A percentile compares a stretch with the other conserved stretches of the same genome.
Evolutionary conservation across 202 grass and related monocot genomes (phyloP).

Genomic region (Panicum hallii): DNA sequence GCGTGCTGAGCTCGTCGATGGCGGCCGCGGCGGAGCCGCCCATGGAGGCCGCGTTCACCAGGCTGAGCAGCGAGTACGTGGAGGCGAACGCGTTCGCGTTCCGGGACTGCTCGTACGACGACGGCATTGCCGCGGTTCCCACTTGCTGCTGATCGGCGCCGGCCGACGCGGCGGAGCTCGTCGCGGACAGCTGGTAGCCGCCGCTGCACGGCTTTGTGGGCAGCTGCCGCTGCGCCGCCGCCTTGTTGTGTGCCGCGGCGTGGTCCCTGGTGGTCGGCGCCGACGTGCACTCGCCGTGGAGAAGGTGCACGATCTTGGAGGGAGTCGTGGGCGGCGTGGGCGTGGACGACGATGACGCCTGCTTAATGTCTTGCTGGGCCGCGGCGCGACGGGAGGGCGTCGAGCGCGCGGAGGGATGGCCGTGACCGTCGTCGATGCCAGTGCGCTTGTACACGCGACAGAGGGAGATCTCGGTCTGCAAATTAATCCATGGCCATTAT

Average conservation of each 20-base stretch:
- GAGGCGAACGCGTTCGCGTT: slow-evolving; percentile 59
- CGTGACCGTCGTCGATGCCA: slow-evolving; percentile 71
- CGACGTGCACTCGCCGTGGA: slow-evolving; percentile 62
- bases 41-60: slow-evolving; percentile 64
- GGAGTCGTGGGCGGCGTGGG: slow-evolving; percentile 51
- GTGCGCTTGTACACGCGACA: slow-evolving; percentile 91
- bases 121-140: slow-evolving; percentile 17
- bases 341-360: slow-evolving; percentile 56
- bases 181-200: slow-evolving; percentile 18
- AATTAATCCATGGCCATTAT: not conserved
- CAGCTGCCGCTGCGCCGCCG: slow-evolving; percentile 11
- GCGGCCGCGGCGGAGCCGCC: slow-evolving; percentile 43
- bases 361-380: slow-evolving; percentile 48
- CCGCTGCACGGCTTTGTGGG: slow-evolving; percentile 33
- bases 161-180: slow-evolving; percentile 26
- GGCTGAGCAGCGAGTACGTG: slow-evolving; percentile 76
- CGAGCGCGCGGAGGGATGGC: slow-evolving; percentile 36
- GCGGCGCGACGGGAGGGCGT: slow-evolving; percentile 31
- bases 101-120: slow-evolving; percentile 48
- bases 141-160: slow-evolving; percentile 41
- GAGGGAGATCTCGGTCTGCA: slow-evolving; percentile 87
- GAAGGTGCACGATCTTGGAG: slow-evolving; percentile 60
- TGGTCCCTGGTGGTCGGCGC: slow-evolving; percentile 40
- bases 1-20: slow-evolving; percentile 77
- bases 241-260: not conserved